A percentile compares a stretch with the other conserved stretches of the same genome.
Evolutionary conservation across 2,329 filamentous ascomycete species (phyloP).

Genomic region (Talaromyces verruculosus): DNA sequence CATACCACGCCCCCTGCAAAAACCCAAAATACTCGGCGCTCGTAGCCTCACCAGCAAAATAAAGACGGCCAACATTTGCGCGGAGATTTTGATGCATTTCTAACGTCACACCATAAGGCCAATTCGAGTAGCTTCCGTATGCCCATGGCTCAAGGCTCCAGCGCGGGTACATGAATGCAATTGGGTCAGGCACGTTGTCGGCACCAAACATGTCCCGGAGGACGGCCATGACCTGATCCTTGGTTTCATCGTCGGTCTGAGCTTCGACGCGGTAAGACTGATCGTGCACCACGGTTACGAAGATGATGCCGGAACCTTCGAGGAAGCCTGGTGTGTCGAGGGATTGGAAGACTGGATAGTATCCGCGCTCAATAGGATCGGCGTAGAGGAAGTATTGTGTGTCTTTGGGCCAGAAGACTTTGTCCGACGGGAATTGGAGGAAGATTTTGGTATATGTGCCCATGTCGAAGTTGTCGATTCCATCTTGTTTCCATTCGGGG

Average conservation of each 20-base stretch:
- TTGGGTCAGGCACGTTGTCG: constrained; percentile 58
- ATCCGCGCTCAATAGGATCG: constrained; percentile 49
- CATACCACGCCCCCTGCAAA: constrained; percentile 62
- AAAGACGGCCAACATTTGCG: constrained; percentile 61
- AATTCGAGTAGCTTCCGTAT: constrained; percentile 66
- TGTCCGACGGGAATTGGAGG: constrained; percentile 58
- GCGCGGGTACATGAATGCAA: constrained; percentile 61
- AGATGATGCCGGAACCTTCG: constrained; percentile 63
- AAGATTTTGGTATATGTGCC: constrained; percentile 74
- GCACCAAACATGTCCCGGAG: constrained; percentile 63
- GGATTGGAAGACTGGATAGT: constrained; percentile 65
- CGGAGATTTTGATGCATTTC: constrained; percentile 68
- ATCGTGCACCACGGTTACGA: constrained; percentile 61
- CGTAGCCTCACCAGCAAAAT: constrained; percentile 66
- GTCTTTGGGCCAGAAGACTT: constrained; percentile 63
- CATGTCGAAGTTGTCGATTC: constrained; percentile 66
- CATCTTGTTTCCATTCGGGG: constrained; percentile 63
- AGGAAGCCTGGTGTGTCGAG: constrained; percentile 59
- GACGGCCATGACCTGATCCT: constrained; percentile 57
- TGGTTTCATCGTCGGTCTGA: constrained; percentile 59
- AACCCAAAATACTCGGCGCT: constrained; percentile 66
- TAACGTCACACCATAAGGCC: constrained; percentile 63
- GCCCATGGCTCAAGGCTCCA: constrained; percentile 55
- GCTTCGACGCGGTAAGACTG: constrained; percentile 60
- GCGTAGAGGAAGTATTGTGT: constrained; percentile 59